Conservation (phyloP, 1,139 yeast species). For the Kodamaea suecica region DNA sequence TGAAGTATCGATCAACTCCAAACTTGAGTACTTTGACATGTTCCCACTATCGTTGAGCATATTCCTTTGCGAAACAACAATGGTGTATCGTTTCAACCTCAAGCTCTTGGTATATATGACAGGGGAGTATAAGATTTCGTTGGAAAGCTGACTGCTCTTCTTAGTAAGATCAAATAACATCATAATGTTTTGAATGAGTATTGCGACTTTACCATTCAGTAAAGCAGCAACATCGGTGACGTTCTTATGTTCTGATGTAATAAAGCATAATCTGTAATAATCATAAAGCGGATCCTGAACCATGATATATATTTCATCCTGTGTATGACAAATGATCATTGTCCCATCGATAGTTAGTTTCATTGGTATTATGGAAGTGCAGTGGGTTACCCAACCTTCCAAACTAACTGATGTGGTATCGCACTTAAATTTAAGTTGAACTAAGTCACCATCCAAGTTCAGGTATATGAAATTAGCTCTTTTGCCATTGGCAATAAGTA, state of each 20-base stretch:
- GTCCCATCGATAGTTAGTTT: not conserved
- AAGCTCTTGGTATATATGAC: slow-evolving; percentile 6
- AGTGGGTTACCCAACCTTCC: slow-evolving; percentile 5
- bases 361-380: slow-evolving; percentile 4
- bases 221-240: slow-evolving; percentile 4
- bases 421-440: slow-evolving; percentile 6
- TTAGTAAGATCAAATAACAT: not conserved
- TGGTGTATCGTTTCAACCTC: slow-evolving; percentile 9
- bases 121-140: slow-evolving; percentile 4
- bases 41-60: slow-evolving; percentile 15
- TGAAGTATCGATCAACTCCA: slow-evolving; percentile 18
- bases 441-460: slow-evolving; percentile 6
- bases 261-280: slow-evolving; percentile 7
- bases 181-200: slow-evolving; percentile 1
- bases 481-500: not conserved
- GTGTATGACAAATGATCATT: slow-evolving; percentile 1
- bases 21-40: slow-evolving; percentile 15
- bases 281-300: slow-evolving; percentile 6
- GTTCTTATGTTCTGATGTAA: not conserved
- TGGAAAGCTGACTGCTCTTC: not conserved
- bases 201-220: not conserved
- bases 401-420: not conserved
- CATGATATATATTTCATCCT: slow-evolving; percentile 4
- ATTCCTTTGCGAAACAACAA: slow-evolving; percentile 20
- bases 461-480: slow-evolving; percentile 4